Evolutionary conservation across 2,329 filamentous ascomycete genomes (phyloP).

Genomic region (Lasiodiplodia theobromae): DNA sequence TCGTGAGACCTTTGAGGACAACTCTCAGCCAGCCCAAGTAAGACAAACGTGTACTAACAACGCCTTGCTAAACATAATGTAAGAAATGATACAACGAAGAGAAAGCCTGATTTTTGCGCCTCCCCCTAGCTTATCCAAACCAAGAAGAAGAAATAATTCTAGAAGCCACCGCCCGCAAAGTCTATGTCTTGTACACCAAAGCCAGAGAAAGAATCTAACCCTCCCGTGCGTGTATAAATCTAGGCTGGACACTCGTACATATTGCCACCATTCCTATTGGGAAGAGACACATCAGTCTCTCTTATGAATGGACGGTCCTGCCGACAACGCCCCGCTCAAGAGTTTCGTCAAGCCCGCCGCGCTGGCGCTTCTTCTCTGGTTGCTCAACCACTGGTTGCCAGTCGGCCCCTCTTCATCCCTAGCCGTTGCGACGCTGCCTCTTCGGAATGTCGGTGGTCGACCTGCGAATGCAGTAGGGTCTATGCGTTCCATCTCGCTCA

Average conservation of each 20-base stretch:
- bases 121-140: neutral
- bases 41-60: neutral
- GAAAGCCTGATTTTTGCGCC: neutral
- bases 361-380: conserved; percentile 25
- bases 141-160: neutral
- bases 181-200: neutral
- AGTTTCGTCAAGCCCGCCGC: conserved; percentile 35
- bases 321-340: conserved; percentile 39
- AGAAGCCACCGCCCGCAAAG: neutral
- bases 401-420: conserved; percentile 17
- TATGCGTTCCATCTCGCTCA: conserved; percentile 32
- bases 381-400: conserved; percentile 15
- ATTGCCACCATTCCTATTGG: neutral
- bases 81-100: neutral
- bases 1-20: neutral
- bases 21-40: neutral
- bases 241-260: neutral
- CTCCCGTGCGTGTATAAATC: neutral
- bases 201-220: neutral
- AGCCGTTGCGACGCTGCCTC: conserved; percentile 8
- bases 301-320: conserved; percentile 39
- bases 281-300: neutral
- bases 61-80: neutral
- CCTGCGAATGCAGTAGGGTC: conserved; percentile 19
- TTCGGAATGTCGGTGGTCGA: conserved; percentile 5